Evolutionary conservation across 441 rosid species (phyloP).

Genomic region (California macrophylla): DNA sequence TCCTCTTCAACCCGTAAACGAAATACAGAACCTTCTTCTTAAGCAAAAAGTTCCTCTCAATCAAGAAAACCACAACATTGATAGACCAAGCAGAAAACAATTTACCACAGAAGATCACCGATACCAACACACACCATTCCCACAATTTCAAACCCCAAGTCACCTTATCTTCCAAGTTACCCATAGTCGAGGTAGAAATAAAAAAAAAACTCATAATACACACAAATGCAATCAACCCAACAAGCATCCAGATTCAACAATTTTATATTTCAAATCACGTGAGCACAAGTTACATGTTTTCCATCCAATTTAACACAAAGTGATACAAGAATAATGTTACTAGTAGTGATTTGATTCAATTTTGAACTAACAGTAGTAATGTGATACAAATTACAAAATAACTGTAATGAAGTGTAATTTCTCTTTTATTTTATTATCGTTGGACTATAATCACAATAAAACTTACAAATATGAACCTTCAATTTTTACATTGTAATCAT

Average conservation of each 20-base stretch:
- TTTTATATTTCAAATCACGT: too few relatives aligned
- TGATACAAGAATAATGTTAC: too few relatives aligned
- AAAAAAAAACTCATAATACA: slow-evolving; percentile 12
- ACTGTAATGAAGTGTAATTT: too few relatives aligned
- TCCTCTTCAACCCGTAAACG: slow-evolving; percentile 40
- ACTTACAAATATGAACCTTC: too few relatives aligned
- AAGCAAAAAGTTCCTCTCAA: slow-evolving; percentile 42
- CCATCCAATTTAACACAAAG: too few relatives aligned
- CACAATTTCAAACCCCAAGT: slow-evolving; percentile 41
- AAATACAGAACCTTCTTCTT: slow-evolving; percentile 51
- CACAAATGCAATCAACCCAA: slow-evolving; percentile 23
- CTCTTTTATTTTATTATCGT: too few relatives aligned
- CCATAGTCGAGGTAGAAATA: slow-evolving; percentile 18
- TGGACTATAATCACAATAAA: too few relatives aligned
- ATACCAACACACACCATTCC: slow-evolving; percentile 47
- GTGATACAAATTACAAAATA: too few relatives aligned
- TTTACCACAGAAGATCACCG: slow-evolving; percentile 44
- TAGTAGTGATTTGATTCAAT: too few relatives aligned
- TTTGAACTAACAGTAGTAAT: too few relatives aligned
- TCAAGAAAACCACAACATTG: slow-evolving; percentile 32
- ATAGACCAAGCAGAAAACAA: slow-evolving; percentile 38
- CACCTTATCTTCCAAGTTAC: slow-evolving; percentile 5
- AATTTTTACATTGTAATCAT: too few relatives aligned
- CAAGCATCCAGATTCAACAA: background rate
- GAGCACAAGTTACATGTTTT: too few relatives aligned